These are phyloP conservation scores for Blastobotrys aristatus DNA, from an alignment of 1,139 yeast species.

Conservation along the genomic window DNA sequence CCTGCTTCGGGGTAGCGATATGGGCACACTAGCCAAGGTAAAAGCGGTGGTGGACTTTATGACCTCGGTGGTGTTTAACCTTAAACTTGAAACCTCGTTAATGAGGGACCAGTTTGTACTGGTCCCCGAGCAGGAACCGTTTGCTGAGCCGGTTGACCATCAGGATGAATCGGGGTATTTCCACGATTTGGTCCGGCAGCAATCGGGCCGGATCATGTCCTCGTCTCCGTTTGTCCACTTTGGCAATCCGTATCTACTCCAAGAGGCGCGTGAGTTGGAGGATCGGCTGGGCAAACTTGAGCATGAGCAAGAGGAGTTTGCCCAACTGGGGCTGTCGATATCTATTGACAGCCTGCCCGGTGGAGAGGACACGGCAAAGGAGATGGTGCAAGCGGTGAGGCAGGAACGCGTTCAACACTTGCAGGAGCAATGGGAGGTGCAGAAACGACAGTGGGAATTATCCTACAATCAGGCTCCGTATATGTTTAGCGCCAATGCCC, in stretches of 20 bases:
- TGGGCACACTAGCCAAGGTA: slow-evolving; percentile 53
- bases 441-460: slow-evolving; percentile 58
- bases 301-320: slow-evolving; percentile 21
- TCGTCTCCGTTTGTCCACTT: slow-evolving; percentile 73
- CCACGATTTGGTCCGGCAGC: slow-evolving; percentile 47
- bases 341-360: slow-evolving; percentile 25
- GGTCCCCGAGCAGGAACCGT: slow-evolving; percentile 33
- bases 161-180: slow-evolving; percentile 33
- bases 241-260: slow-evolving; percentile 58
- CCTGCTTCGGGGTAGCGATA: slow-evolving; percentile 67
- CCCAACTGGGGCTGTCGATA: slow-evolving; percentile 18
- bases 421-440: slow-evolving; percentile 30
- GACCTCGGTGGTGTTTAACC: slow-evolving; percentile 69
- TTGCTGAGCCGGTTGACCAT: neutral
- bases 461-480: slow-evolving; percentile 46
- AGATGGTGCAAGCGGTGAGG: slow-evolving; percentile 26
- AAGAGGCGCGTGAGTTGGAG: slow-evolving; percentile 53
- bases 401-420: slow-evolving; percentile 24
- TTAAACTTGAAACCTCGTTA: slow-evolving; percentile 74
- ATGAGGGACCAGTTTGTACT: slow-evolving; percentile 68
- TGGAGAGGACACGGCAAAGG: slow-evolving; percentile 21
- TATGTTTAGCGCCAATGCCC: slow-evolving; percentile 60
- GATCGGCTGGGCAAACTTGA: slow-evolving; percentile 38
- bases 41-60: slow-evolving; percentile 79
- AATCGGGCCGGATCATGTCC: slow-evolving; percentile 51